Conservation (phyloP, 1,284 basidiomycete genomes). For the Boletus albobrunnescens region DNA sequence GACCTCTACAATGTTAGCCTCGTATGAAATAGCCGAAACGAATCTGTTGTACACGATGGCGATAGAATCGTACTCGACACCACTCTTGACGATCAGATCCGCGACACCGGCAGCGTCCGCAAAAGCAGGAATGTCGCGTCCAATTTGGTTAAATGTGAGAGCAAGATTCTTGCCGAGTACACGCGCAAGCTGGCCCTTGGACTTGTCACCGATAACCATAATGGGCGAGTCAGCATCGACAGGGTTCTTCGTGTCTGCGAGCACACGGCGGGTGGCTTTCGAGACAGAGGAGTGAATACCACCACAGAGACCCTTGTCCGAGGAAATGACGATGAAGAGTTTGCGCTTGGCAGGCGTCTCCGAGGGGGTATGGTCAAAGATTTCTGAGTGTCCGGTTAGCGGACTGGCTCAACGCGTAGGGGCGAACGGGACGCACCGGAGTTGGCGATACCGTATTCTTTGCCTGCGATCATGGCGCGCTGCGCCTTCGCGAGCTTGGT, state of each 20-base stretch:
- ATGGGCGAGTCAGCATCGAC: conserved; percentile 64
- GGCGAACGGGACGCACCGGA: conserved; percentile 57
- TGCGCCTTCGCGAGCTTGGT: conserved; percentile 96
- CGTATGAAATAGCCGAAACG: conserved; percentile 91
- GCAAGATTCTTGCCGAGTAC: conserved; percentile 64
- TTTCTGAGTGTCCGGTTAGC: conserved; percentile 49
- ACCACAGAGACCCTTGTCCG: conserved; percentile 99
- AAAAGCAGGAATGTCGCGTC: conserved; percentile 95
- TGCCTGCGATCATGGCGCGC: conserved; percentile 90
- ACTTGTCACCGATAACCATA: conserved; percentile 95
- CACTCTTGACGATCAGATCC: conserved; percentile 87
- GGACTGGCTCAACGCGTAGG: neutral
- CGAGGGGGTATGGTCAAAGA: conserved; percentile 70
- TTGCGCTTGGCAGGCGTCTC: conserved; percentile 66
- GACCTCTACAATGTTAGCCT: conserved; percentile 73
- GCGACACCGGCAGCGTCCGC: conserved; percentile 93
- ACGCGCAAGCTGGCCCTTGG: conserved; percentile 88
- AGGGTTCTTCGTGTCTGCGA: conserved; percentile 49
- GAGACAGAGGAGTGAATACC: conserved; percentile 98
- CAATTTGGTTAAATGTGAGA: conserved; percentile 96
- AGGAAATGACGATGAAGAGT: conserved; percentile 91
- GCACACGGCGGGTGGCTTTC: conserved; percentile 77
- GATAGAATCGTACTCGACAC: conserved; percentile 84
- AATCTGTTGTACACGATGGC: conserved; percentile 95
- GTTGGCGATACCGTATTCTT: conserved; percentile 93